Evolutionary conservation across 1,284 basidiomycete genomes (phyloP), one percentile per base, ranked within the genome.

Genomic region (Porodaedalea pini): DNA sequence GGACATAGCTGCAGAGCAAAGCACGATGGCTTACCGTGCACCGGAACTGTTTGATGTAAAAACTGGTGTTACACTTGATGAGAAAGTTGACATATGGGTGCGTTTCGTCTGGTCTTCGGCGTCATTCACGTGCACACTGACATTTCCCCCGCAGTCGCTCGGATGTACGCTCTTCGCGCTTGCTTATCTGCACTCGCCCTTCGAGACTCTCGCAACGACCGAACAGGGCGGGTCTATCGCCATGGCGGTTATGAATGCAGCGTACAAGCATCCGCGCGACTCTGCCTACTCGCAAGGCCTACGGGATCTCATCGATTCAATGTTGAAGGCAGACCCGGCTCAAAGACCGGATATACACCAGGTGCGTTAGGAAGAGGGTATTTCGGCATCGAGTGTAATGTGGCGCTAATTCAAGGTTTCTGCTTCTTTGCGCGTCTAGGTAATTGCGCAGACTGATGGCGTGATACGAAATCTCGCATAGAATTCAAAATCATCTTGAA

Each of bases 1-100:
- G 84, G 94, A 98, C 69, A 85, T 95, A 63, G 94, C 94, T 1
- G 92, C 91, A 19, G 94, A 97, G 70, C 94, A 95, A 71, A 93
- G 91, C 62, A 94, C 93, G 11, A 97, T 98, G 94, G 91, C 94
- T 0, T 98, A 95, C 67, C 86, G 94, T 41, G 94, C 94, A 2
- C 94, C 94, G 0, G 94, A 98, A 67, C 77, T 98, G 8, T 97
- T 97, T 68, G 94, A 98, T 65, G 93, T 96, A 57, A 96, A 96
- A 70, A 97, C 94, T 1, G 91, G 90, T 40, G 75, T 80, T 44
- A 84, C 77, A 1, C 74, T 98, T n/a, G 90, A 94, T 65, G 94
- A 97, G 73, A 92, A 92, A 67, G 93, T 96, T 13, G 94, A 98
- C 70, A 94, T 98, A 50, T 98, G 94, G 93, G 92, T 92, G 72